phyloP scores from a whole-genome alignment of 164 flowering plant genomes.

The Aristolochia californica region DNA sequence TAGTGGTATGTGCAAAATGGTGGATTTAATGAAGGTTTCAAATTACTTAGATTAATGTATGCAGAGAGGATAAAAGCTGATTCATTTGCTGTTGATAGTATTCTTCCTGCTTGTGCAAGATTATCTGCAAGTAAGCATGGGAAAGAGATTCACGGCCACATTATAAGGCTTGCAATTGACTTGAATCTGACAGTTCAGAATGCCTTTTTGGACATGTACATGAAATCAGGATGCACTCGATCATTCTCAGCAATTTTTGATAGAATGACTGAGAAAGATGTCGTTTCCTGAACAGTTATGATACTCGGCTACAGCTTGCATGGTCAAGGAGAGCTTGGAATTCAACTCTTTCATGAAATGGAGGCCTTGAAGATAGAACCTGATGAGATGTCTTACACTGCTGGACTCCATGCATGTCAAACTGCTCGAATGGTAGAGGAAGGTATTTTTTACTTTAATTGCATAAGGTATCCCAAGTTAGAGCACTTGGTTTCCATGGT shows the following conservation, averaged over 20 bases:
- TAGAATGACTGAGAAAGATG: constrained; percentile 35
- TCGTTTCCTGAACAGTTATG: constrained; percentile 63
- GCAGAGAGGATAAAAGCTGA: constrained; percentile 39
- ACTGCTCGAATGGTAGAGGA: constrained; percentile 41
- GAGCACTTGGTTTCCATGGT: constrained; percentile 43
- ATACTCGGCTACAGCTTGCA: constrained; percentile 54
- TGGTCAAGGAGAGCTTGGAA: constrained; percentile 48
- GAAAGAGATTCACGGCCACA: constrained; percentile 50
- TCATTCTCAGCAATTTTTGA: constrained; percentile 37
- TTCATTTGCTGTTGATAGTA: constrained; percentile 28
- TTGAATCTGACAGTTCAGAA: constrained; percentile 30
- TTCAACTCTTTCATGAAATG: constrained; percentile 41
- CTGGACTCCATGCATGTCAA: constrained; percentile 50
- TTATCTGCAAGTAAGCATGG: constrained; percentile 48
- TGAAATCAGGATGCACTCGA: constrained; percentile 47
- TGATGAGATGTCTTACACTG: constrained; percentile 31
- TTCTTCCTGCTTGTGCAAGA: constrained; percentile 71
- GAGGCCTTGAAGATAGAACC: constrained; percentile 12
- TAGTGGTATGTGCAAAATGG: constrained; percentile 45
- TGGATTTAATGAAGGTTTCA: constrained; percentile 49
- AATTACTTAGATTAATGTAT: constrained; percentile 45
- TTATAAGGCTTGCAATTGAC: constrained; percentile 29
- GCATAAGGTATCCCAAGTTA: constrained; percentile 30
- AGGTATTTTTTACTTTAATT: constrained; percentile 38
- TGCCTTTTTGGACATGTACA: constrained; percentile 65